phyloP scores from a whole-genome alignment of 768 basidiomycete species.

The Galerina sulciceps region DNA sequence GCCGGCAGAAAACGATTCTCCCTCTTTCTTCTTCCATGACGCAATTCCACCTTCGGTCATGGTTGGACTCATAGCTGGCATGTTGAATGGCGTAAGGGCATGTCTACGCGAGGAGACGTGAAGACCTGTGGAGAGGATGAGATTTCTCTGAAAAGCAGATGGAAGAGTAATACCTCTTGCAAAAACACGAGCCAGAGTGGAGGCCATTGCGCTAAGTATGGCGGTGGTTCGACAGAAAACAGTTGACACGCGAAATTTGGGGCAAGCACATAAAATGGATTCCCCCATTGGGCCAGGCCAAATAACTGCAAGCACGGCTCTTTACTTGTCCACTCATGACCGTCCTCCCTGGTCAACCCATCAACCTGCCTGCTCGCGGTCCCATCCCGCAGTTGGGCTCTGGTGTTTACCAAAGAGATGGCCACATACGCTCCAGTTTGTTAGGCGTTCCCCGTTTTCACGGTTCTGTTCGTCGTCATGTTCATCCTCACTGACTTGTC shows the following conservation, averaged over 20 bases:
- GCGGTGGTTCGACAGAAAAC: conserved; percentile 13
- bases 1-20: conserved; percentile 85
- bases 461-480: conserved; percentile 65
- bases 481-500: conserved; percentile 15
- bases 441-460: conserved; percentile 64
- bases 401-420: conserved; percentile 70
- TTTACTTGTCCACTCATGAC: conserved; percentile 11
- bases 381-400: conserved; percentile 62
- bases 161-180: conserved; percentile 57
- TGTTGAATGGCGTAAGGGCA: conserved; percentile 87
- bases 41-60: conserved; percentile 99
- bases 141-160: neutral
- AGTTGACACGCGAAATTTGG: conserved; percentile 28
- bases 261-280: conserved; percentile 19
- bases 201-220: conserved; percentile 49
- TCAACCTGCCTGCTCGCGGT: conserved; percentile 53
- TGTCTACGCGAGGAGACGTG: conserved; percentile 79
- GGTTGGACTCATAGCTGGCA: conserved; percentile 99
- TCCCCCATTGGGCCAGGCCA: conserved; percentile 24
- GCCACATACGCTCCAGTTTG: conserved; percentile 69
- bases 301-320: conserved; percentile 33
- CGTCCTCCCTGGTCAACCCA: conserved; percentile 81
- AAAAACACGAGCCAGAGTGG: conserved; percentile 65
- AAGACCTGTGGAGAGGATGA: conserved; percentile 56
- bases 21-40: conserved; percentile 96